phyloP scores from a whole-genome alignment of 2,329 filamentous ascomycete genomes.

The Sporothrix brasiliensis region DNA sequence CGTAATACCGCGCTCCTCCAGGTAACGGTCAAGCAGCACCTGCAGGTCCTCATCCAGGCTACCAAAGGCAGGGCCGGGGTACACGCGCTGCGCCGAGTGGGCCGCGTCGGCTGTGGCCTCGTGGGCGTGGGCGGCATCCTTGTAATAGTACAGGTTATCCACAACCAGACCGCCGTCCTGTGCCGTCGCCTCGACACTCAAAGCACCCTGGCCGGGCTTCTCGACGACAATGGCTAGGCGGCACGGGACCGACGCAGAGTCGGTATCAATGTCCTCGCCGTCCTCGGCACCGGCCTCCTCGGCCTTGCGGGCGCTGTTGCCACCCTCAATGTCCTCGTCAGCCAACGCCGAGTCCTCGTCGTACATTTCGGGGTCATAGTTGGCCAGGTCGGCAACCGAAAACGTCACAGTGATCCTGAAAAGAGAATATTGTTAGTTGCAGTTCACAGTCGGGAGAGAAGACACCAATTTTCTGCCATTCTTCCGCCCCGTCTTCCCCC shows the following conservation, averaged over 20 bases:
- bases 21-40: slow-evolving; percentile 85
- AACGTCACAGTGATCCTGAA: slow-evolving; percentile 69
- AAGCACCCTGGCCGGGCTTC: slow-evolving; percentile 80
- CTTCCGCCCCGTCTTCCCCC: background rate
- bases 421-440: background rate
- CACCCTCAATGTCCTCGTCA: slow-evolving; percentile 55
- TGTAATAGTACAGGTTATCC: slow-evolving; percentile 88
- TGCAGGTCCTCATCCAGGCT: slow-evolving; percentile 97
- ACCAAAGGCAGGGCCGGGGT: slow-evolving; percentile 88
- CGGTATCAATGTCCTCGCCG: slow-evolving; percentile 52
- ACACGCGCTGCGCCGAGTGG: slow-evolving; percentile 75
- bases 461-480: background rate
- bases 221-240: slow-evolving; percentile 85
- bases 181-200: slow-evolving; percentile 83
- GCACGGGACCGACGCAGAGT: slow-evolving; percentile 70
- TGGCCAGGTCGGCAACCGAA: slow-evolving; percentile 79
- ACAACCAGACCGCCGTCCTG: slow-evolving; percentile 85
- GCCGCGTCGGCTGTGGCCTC: slow-evolving; percentile 74
- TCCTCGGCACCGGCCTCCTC: slow-evolving; percentile 61
- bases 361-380: slow-evolving; percentile 62
- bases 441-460: too few relatives aligned
- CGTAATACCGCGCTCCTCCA: slow-evolving; percentile 92
- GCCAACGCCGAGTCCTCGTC: slow-evolving; percentile 59
- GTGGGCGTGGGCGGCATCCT: slow-evolving; percentile 75
- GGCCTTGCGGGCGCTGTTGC: slow-evolving; percentile 43